Evolutionary conservation across 148 eudicot genomes (phyloP), one percentile per base, ranked within the genome.

Genomic region (Heliosperma pusillum): DNA sequence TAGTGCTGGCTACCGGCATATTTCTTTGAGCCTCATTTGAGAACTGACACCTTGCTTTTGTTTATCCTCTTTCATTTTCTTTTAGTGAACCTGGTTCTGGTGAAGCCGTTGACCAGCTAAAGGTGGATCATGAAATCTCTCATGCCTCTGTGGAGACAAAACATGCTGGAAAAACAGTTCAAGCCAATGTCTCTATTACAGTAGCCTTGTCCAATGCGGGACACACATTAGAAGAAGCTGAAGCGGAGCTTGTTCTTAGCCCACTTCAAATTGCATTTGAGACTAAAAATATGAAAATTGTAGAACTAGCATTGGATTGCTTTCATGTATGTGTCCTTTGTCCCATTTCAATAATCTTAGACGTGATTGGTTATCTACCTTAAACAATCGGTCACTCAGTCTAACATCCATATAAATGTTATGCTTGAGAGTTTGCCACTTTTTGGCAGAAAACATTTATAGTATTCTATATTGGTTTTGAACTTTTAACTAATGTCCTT

Each of bases 271-370:
- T 95, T 83, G 99, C 99, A 20, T 92, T 92, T 79, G 97, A 95
- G 86, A 90, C 99, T 25, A 95, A 90, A 83, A 90, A 88, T 78
- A 74, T 81, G 5, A 95, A 92, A 88, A 78, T 95, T 72, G 47
- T 88, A 63, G 99, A 95, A 86, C 88, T 84, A 75, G 97, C 94
- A 42, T 82, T 95, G 87, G 99, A 95, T 85, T 95, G 99, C 82
- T 91, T 95, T 84, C 99, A 95, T 82, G 99, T 95, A 89, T 55
- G 97, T 79, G 60, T 74, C 64, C 16, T 73, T 16, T 76, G n/a
- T 78, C 60, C 5, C 17, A 16, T 29, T 47, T 69, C 57, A 73
- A 50, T 44, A 5, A 52, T 24, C 71, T 45, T 40, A 66, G 16
- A 4, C 30, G 12, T 6, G 1, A 19, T 17, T 60, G 21, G n/a